A percentile compares a stretch with the other conserved stretches of the same genome.
Evolutionary conservation across 2,329 filamentous ascomycete species (phyloP).

Genomic region (Aphanocladium album): DNA sequence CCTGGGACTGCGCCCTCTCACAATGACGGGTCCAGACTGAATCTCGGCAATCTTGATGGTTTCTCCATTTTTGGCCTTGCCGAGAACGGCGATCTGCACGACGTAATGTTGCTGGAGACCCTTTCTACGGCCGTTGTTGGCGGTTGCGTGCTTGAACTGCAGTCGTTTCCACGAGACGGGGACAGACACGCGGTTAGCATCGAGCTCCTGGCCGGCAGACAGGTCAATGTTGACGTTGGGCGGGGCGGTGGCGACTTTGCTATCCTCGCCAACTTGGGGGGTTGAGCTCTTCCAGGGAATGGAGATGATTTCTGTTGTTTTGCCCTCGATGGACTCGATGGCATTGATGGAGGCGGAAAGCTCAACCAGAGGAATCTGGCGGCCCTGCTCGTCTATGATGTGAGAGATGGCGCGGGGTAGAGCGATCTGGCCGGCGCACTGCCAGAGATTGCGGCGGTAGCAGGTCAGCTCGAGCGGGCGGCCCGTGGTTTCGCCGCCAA

Average conservation of each 20-base stretch:
- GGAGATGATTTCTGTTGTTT: conserved; percentile 87
- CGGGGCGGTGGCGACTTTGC: conserved; percentile 46
- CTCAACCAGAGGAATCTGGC: conserved; percentile 70
- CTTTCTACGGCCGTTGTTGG: conserved; percentile 91
- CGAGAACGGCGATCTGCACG: conserved; percentile 77
- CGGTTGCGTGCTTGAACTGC: conserved; percentile 93
- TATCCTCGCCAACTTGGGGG: conserved; percentile 46
- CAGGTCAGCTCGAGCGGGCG: conserved; percentile 80
- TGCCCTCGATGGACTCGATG: conserved; percentile 87
- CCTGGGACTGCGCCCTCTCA: conserved; percentile 83
- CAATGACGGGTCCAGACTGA: conserved; percentile 88
- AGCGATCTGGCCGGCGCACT: conserved; percentile 83
- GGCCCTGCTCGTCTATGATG: conserved; percentile 68
- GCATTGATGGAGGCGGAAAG: conserved; percentile 79
- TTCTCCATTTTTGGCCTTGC: conserved; percentile 64
- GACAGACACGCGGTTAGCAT: conserved; percentile 72
- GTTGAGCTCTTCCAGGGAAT: conserved; percentile 89
- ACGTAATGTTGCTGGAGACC: conserved; percentile 94
- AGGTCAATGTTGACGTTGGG: conserved; percentile 52
- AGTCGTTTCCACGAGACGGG: conserved; percentile 90
- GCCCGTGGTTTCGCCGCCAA: conserved; percentile 52
- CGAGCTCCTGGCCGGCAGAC: conserved; percentile 60
- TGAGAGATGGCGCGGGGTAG: conserved; percentile 68
- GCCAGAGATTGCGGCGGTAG: conserved; percentile 91
- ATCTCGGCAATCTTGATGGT: conserved; percentile 75